Evolutionary conservation across 495 filamentous ascomycete genomes (phyloP).

Genomic region (Podospora pseudopauciseta): DNA sequence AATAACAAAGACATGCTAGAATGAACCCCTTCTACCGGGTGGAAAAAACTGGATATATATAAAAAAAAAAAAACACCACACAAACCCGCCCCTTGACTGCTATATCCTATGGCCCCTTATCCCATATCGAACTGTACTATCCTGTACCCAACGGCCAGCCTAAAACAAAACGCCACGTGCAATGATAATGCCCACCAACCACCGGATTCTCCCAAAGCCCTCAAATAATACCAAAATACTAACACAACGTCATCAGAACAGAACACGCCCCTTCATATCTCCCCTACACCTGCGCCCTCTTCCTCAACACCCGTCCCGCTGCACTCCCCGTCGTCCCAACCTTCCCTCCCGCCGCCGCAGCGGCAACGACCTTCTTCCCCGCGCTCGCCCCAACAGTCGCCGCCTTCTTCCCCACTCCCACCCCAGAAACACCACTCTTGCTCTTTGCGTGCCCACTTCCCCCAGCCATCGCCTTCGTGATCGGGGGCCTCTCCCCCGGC

Average conservation of each 20-base stretch:
- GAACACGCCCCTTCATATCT: neutral
- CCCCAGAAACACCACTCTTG: too few relatives aligned
- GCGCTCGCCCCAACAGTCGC: neutral
- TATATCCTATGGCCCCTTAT: neutral
- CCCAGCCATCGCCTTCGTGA: neutral
- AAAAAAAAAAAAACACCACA: neutral
- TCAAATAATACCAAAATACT: neutral
- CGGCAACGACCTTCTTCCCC: neutral
- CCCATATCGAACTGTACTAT: neutral
- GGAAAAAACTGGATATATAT: neutral
- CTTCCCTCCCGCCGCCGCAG: constrained; percentile 40
- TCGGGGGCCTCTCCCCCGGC: constrained; percentile 21
- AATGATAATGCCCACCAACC: neutral
- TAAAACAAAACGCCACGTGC: neutral
- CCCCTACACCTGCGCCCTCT: constrained; percentile 35
- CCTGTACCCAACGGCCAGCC: neutral
- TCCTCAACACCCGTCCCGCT: constrained; percentile 47
- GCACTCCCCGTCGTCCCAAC: constrained; percentile 23
- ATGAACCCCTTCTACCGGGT: neutral
- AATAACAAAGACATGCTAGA: neutral
- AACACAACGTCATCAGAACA: neutral
- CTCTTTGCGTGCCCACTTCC: neutral
- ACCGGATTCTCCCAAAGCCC: neutral
- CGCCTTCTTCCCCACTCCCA: neutral
- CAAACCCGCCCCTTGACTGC: neutral